These are phyloP conservation scores for Talaromyces islandicus DNA, from an alignment of 2,329 filamentous ascomycete species.

Conservation along the genomic window DNA sequence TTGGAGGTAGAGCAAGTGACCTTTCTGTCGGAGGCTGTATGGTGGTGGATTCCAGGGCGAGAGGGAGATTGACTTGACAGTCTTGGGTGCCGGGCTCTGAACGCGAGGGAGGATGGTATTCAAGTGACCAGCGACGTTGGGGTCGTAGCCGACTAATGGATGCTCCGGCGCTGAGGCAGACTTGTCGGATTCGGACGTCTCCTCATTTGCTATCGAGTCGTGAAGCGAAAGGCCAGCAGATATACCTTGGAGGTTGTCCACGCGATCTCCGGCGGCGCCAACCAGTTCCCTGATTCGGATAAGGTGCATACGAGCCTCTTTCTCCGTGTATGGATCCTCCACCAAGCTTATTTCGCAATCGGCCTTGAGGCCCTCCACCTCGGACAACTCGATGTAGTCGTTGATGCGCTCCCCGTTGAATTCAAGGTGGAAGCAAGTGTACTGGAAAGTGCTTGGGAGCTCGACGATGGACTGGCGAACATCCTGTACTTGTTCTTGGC, in stretches of 20 bases:
- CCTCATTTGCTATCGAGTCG: slow-evolving; percentile 60
- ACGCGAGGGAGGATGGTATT: slow-evolving; percentile 64
- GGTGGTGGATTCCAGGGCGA: slow-evolving; percentile 97
- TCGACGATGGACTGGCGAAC: slow-evolving; percentile 95
- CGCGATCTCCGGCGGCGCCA: slow-evolving; percentile 81
- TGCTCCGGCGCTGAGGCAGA: slow-evolving; percentile 37
- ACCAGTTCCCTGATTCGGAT: slow-evolving; percentile 88
- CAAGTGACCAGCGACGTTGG: slow-evolving; percentile 62
- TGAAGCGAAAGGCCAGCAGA: slow-evolving; percentile 80
- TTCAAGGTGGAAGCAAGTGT: slow-evolving; percentile 98
- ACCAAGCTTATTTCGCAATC: slow-evolving; percentile 76
- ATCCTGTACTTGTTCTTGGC: slow-evolving; percentile 95
- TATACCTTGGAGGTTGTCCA: slow-evolving; percentile 80
- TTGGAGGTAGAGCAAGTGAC: slow-evolving; percentile 85
- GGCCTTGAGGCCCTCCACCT: slow-evolving; percentile 71
- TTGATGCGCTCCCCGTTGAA: slow-evolving; percentile 85
- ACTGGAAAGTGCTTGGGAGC: slow-evolving; percentile 85
- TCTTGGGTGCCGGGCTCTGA: slow-evolving; percentile 71
- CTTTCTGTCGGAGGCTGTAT: slow-evolving; percentile 81
- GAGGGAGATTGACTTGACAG: slow-evolving; percentile 78
- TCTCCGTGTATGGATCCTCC: slow-evolving; percentile 96
- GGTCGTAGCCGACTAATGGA: slow-evolving; percentile 67
- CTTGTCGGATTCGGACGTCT: slow-evolving; percentile 25
- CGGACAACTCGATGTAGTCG: slow-evolving; percentile 87
- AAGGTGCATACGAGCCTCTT: slow-evolving; percentile 92